Conservation (phyloP, 2,329 filamentous ascomycete species). For the Colletotrichum destructivum region DNA sequence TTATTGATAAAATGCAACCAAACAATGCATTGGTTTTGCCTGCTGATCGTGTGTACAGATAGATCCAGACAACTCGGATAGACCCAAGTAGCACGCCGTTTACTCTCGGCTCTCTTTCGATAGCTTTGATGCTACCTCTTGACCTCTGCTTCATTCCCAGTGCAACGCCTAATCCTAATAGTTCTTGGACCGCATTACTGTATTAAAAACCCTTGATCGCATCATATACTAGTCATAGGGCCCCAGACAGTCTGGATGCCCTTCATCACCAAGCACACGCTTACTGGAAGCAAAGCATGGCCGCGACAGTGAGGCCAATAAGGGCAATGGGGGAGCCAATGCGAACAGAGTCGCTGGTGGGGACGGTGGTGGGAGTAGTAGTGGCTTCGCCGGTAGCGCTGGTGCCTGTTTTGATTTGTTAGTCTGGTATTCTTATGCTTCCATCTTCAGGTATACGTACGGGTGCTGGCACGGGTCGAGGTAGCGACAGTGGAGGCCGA, state of each 20-base stretch:
- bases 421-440: constrained; percentile 16
- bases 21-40: constrained; percentile 21
- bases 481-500: constrained; percentile 38
- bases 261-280: constrained; percentile 10
- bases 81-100: constrained; percentile 21
- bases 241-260: constrained; percentile 4
- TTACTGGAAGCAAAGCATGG: constrained; percentile 61
- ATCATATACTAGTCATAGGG: constrained; percentile 34
- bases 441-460: constrained; percentile 11
- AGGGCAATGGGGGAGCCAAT: constrained; percentile 58
- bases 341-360: constrained; percentile 45
- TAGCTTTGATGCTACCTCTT: constrained; percentile 20
- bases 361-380: constrained; percentile 52
- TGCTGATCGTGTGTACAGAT: constrained; percentile 34
- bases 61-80: constrained; percentile 22
- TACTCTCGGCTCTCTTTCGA: constrained; percentile 2
- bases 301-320: constrained; percentile 56
- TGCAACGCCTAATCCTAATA: constrained; percentile 37
- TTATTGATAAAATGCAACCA: constrained; percentile 1
- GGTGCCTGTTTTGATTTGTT: constrained; percentile 41
- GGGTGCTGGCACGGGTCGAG: constrained; percentile 41
- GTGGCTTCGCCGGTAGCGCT: constrained; percentile 51
- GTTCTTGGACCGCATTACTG: constrained; percentile 41
- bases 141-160: constrained; percentile 29
- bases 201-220: constrained; percentile 39